Evolutionary conservation across 805 yeast species (phyloP), one percentile per base, ranked within the genome.

Genomic region (Maudiozyma serrabonitensis): DNA sequence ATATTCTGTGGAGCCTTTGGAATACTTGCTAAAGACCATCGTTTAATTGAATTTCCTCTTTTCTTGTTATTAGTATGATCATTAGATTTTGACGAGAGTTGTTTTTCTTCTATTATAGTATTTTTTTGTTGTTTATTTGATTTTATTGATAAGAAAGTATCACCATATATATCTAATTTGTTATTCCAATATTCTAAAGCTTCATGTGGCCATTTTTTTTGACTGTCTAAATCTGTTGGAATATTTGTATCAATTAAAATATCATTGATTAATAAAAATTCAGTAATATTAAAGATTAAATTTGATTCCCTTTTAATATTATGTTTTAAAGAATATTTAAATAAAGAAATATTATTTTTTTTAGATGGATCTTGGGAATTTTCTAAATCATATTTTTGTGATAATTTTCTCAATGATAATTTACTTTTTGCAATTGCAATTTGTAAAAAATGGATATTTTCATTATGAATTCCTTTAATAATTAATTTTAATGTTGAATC

Each of bases 211-310:
- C 78, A 63, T 0, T 71, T 71, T 11, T 75, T 54, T 6, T 47
- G 43, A 13, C 2, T 8, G 9, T 13, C 19, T 21, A 2, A n/a
- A 21, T 53, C 54, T 15, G 37, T 43, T n/a, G 62, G 62, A 13
- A 58, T 23, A 11, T 48, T 60, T 2, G 77, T 77, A 7, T 78
- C 79, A 8, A 75, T 67, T 11, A 70, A 67, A 32, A 78, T 69
- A 8, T 85, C 86, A 61, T 81, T 82, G 44, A 80, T 65, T 0
- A 79, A 52, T 12, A 84, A 59, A 13, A 81, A 67, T 56, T 84
- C 88, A 0, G 86, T 71, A 18, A 74, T 60, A 60, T 63, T 81
- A 62, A 59, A 81, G 52, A 73, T 69, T 52, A 64, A 71, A 48
- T 60, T 41, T 35, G 57, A 54, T 8, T 57, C 51, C 4, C 12